Evolutionary conservation across 1,284 basidiomycete species (phyloP), one percentile per base, ranked within the genome.

Genomic region (Cerioporus squamosus): DNA sequence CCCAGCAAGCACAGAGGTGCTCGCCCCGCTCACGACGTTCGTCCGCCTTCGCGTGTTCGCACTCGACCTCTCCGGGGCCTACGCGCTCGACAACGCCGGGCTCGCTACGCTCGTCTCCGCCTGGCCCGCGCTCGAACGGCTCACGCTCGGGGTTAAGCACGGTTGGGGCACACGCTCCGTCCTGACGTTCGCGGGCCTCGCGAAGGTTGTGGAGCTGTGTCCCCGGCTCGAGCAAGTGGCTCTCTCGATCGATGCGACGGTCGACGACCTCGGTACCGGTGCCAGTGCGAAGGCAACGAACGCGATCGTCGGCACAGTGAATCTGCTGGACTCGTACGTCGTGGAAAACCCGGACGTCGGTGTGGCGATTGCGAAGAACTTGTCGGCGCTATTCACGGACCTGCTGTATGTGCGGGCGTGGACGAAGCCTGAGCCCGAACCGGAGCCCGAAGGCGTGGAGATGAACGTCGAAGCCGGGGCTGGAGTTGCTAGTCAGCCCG

Each of bases 261-360:
- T 22, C 4, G 33, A 39, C 12, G 43, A 45, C 39, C n/a, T 50
- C 7, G 18, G 29, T 10, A 4, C 18, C 18, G 36, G n/a, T 1
- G 38, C n/a, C 7, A 18, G 3, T 4, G 31, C 5, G 8, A 20
- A 39, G 17, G 20, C 17, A 23, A 20, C 50, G n/a, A 55, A 56
- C 14, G 33, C 22, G 42, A 33, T 49, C 9, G 9, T 59, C 9
- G 23, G 20, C n/a, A 29, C 49, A n/a, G 26, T 59, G 18, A 31
- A 62, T 39, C 50, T 62, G 24, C 8, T 26, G n/a, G 56, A 59
- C 14, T 56, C 60, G 43, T 44, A 38, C 44, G 56, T 59, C 15
- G 23, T 18, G 14, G 46, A 58, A 26, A 36, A 53, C 43, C 33
- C 42, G 23, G 45, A 22, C 20, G 45, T 44, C 3, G 44, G 49